Evolutionary conservation across 2,329 filamentous ascomycete genomes (phyloP), one percentile per base, ranked within the genome.

Genomic region (Colletotrichum truncatum): DNA sequence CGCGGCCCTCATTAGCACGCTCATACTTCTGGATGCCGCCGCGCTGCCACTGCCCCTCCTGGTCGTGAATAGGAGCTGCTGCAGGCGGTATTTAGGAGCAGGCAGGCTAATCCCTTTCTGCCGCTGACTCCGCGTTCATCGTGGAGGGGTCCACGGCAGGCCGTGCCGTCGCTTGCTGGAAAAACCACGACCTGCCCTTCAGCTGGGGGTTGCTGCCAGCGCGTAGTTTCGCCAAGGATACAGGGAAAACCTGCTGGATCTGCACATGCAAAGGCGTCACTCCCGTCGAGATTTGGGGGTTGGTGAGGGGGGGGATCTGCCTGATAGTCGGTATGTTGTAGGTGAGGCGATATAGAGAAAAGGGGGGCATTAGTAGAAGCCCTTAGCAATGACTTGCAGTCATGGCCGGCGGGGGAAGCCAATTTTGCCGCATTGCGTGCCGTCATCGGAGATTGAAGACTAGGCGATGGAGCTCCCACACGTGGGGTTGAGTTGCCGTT

Each of bases 391-490:
- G 48, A 54, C 39, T 41, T 54, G 61, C 46, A 53, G 61, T 54
- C 38, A 26, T 32, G 26, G 56, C 16, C 21, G 41, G 32, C 41
- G 28, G 46, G 46, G 55, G 59, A 39, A 26, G 5, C 16, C 16
- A 43, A 43, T 32, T 38, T 46, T 18, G 28, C 32, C 32, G 16
- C 11, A 45, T 32, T n/a, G 56, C 26, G 49, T 65, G 62, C 62
- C 62, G 62, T 46, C 48, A 62, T 65, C 62, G 62, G 62, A 65
- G 56, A 65, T 62, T 54, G 57, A 55, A 34, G 16, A 43, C 25
- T 41, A 48, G 56, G 10, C 32, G 49, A 65, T 9, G 62, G 57
- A 25, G 49, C 56, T 54, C 10, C 26, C 12, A 45, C 48, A 43
- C 49, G 57, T 62, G 62, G 62, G 62, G 57, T 62, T 32, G 34